Evolutionary conservation across 345 rosid genomes (phyloP).

Genomic region (Boechera retrofracta): DNA sequence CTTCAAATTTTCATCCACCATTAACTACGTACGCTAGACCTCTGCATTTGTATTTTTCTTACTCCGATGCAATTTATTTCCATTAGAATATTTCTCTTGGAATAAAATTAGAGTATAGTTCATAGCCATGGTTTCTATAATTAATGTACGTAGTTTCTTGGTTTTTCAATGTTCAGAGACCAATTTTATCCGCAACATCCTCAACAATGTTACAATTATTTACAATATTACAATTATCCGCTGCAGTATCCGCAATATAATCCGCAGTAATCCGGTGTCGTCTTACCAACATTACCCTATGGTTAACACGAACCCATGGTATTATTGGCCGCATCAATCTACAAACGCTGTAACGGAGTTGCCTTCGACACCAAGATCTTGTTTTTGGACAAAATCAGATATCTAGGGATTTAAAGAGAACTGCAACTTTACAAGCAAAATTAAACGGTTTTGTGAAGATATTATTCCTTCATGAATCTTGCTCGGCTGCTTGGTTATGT

Average conservation of each 20-base stretch:
- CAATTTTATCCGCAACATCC: neutral
- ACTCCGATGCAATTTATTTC: neutral
- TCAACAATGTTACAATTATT: neutral
- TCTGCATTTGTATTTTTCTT: conserved; percentile 4
- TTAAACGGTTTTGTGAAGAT: too few relatives aligned
- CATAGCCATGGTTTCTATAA: neutral
- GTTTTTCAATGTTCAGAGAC: conserved; percentile 19
- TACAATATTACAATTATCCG: neutral
- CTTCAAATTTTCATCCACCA: neutral
- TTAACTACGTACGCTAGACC: neutral
- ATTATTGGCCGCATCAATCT: neutral
- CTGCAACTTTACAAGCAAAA: too few relatives aligned
- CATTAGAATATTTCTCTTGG: neutral
- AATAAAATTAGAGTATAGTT: neutral
- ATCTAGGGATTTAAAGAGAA: too few relatives aligned
- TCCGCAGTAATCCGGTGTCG: neutral
- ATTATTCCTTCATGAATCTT: too few relatives aligned
- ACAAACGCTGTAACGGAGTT: neutral
- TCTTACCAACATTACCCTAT: neutral
- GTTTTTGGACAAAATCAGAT: too few relatives aligned
- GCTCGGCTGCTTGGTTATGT: too few relatives aligned
- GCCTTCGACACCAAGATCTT: neutral
- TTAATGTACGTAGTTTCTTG: neutral
- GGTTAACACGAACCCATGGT: neutral
- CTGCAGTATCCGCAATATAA: neutral